Evolutionary conservation across 2,329 filamentous ascomycete genomes (phyloP), one percentile per base, ranked within the genome.

Genomic region (Alternaria novae-zelandiae): DNA sequence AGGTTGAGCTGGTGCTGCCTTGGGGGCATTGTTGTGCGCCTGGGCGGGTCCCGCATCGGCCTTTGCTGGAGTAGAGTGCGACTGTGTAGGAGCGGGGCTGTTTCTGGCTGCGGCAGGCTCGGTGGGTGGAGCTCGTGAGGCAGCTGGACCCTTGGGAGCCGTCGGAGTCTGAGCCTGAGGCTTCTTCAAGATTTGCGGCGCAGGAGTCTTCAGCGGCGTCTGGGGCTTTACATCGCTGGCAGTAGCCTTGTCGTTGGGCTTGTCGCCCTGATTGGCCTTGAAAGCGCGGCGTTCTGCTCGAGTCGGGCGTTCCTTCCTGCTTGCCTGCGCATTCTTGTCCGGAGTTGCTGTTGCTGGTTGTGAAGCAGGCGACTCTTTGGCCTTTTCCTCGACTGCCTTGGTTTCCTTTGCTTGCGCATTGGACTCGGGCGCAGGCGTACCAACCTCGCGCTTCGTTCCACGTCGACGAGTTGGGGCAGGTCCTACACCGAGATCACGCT

Each of bases 401-500:
- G 72, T 50, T 17, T 79, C 75, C 43, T 78, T 76, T 46, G 69
- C 61, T 57, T 66, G 73, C 3, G 71, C 44, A 9, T 57, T 46
- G 20, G 67, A 45, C 15, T 78, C 76, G 17, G 70, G 49, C 4
- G 67, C 57, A 50, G 68, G 65, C 32, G 70, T 47, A 30, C 70
- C 71, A 28, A 74, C 67, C 55, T 80, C 78, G 47, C 78, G 78
- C 64, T 78, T 83, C 62, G 75, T 77, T 15, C 79, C 79, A 36
- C 80, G 77, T 51, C 79, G 73, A 50, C 78, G 82, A 56, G 82
- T 82, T n/a, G 82, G 79, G 30, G 82, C 74, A 23, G 69, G 65
- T 28, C 82, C 81, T 13, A 90, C 81, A 12, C 88, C 88, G 21
- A 90, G 79, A 74, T 90, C 88, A 60, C 88, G 86, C 68, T 89